These are phyloP conservation scores for Beauveria scarabaeidicola DNA, from an alignment of 2,329 filamentous ascomycete species.

Conservation along the genomic window DNA sequence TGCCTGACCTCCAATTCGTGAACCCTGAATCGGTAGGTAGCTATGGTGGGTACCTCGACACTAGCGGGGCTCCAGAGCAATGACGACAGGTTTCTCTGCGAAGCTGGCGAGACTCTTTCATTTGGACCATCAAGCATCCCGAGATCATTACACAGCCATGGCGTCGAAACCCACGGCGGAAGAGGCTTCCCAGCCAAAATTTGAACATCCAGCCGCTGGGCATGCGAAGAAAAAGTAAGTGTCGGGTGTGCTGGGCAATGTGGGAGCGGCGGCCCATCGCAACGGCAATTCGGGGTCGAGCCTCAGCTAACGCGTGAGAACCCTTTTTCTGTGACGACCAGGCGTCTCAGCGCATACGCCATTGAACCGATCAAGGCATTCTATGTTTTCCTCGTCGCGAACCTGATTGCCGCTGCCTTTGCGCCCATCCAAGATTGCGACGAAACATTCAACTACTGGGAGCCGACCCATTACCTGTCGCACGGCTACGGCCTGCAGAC, in stretches of 20 bases:
- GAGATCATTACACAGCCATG: constrained; percentile 23
- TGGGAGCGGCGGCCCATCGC: not conserved
- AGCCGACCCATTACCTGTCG: constrained; percentile 86
- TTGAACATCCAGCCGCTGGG: constrained; percentile 39
- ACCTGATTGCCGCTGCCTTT: constrained; percentile 67
- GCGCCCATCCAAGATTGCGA: constrained; percentile 96
- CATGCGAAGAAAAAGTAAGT: constrained; percentile 46
- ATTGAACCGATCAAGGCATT: constrained; percentile 70
- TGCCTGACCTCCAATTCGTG: not conserved
- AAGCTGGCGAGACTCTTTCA: constrained; percentile 12
- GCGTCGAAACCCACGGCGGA: constrained; percentile 26
- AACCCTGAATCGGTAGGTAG: not conserved
- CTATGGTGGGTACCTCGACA: constrained; percentile 2
- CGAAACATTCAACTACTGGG: constrained; percentile 99
- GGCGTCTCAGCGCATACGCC: constrained; percentile 47
- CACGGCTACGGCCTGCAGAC: constrained; percentile 93
- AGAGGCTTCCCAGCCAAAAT: constrained; percentile 22
- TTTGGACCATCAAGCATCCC: constrained; percentile 14
- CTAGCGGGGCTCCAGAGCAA: not conserved
- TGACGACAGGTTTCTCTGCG: not conserved
- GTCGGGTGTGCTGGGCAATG: not conserved
- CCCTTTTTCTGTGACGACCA: constrained; percentile 16
- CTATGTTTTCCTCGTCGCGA: constrained; percentile 68
- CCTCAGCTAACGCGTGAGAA: constrained; percentile 1
- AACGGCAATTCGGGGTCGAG: not conserved